Evolutionary conservation across 2,329 filamentous ascomycete species (phyloP), one percentile per base, ranked within the genome.

Genomic region (Penicillium brasilianum): DNA sequence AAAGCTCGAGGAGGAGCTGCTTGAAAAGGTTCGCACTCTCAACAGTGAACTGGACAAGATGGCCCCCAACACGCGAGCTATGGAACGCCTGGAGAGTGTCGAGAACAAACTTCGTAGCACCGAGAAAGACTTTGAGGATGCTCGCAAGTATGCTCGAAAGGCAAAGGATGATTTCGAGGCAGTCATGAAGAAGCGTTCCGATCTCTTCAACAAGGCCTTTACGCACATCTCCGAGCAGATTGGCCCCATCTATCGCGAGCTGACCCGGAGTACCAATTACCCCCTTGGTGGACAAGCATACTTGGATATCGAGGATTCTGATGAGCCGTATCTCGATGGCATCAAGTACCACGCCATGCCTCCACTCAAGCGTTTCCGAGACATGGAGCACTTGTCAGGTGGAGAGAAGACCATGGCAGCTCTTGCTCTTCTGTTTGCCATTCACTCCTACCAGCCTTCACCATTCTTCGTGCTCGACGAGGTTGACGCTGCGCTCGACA

Each of bases 301-400:
- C 74, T 88, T 99, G 51, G 93, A 97, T 73, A 93, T 96, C 76
- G 93, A 97, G 75, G 94, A 99, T 76, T 91, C 90, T n/a, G 93
- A 97, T 66, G 94, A 96, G 72, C 95, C 95, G 0, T 99, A 98
- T 76, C 86, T 97, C 4, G 92, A 91, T 43, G 95, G 95, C 34
- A 93, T 99, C 79, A 97, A 97, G 74, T 99, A 99, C 79, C 93
- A 98, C 75, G 96, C 95, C 64, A 99, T 98, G 93, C 95, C 95
- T 20, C 95, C 95, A 1, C 87, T 97, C 64, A 99, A 99, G 81
- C 92, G 95, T 49, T 99, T 99, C 86, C 87, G 95, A 70, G 96
- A 99, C 77, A 99, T 99, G 95, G 95, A 99, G 77, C 95, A 97
- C 75, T 83, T 99, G 10, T 97, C 92, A 1, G 95, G 95, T 71